Base-by-base conservation (phyloP, 345 rosid species). In the Anastatica hierochuntica region DNA sequence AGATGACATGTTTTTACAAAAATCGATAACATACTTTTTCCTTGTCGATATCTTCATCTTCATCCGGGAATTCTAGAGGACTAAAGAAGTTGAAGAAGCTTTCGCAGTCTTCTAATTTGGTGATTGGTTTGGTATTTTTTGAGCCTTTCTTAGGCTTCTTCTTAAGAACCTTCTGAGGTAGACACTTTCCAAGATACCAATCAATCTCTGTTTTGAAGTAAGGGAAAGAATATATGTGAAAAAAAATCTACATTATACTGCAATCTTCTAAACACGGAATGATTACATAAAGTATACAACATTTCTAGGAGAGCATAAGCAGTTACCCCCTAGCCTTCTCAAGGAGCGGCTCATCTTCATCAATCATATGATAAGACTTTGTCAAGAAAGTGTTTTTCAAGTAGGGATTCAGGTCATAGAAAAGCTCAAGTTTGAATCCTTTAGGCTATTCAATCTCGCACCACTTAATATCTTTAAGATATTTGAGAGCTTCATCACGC, bases 131-230 rank as follows among this genome's bases (percentile, higher is more conserved):
- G 13, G 79, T 67, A 53, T 73, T 82, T 72, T 84, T 82, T 13
- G 89, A 71, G 44, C 83, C 96, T 56, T 86, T 90, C 80, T 80
- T 82, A n/a, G 89, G 92, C 74, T 84, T 90, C 82, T 80, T 87
- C 73, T 87, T 82, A 23, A 87, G 84, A 51, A 82, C 53, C 70
- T 84, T 90, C 70, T 90, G 89, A 0, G 98, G 84, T 61, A 90
- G 68, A 73, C 82, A 79, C 71, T 90, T 87, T 43, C 98, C 98
- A 10, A 86, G 82, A 76, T 72, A 58, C 98, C 96, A 90, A 45
- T 90, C 96, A 34, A 90, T 90, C 64, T 84, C 85, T 44, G 89
- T 90, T 74, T 95, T 62, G 47, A 26, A 77, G 58, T 17, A 69
- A 30, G n/a, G 17, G 21, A 46, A 56, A 30, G 1, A 47, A 15